Base-by-base conservation (phyloP, 805 yeast genomes). In the Spencermartinsiella europaea region DNA sequence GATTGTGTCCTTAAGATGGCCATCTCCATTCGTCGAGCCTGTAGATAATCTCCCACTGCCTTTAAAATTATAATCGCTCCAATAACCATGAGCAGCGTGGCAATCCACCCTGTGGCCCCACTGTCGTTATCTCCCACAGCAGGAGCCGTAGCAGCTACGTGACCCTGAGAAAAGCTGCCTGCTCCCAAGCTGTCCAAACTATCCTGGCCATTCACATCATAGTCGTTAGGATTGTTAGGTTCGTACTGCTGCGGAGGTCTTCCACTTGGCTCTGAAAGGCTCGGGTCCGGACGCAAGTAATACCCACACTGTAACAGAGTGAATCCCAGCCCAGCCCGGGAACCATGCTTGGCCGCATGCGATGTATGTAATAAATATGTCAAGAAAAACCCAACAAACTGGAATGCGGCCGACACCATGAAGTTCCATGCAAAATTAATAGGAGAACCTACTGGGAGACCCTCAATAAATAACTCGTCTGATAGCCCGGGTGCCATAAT, bases 281-380 rank as follows among this genome's bases (percentile, higher is more conserved):
- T 42, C 5, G 21, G 34, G 5, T 36, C 50, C 3, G 56, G 56
- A 33, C 77, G 66, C 68, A 79, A 71, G 27, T 73, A 68, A 52
- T 74, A 76, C 2, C 85, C 95, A 53, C 81, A 80, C 45, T 82
- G 78, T 44, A 91, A 71, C 52, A 93, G 76, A 0, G 96, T 88
- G 50, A 85, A 61, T 2, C 98, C 98, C 47, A 93, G 68, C 0
- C 99, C 99, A 16, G 91, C 85, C 51, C 95, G 73, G 1, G 97
- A 83, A 2, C 99, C 99, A 59, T 90, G 90, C 62, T 87, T 88
- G 3, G 97, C 95, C 3, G 98, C 97, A 63, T 93, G 99, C 2
- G 97, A 86, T 0, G 98, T 91, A 66, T 93, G 98, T 45, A 93
- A 71, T 38, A 91, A 69, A 62, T 90, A 93, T 5, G 98, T 90